Evolutionary conservation across 2,329 filamentous ascomycete species (phyloP), one percentile per base, ranked within the genome.

Genomic region (Ophiostoma tasmaniense): DNA sequence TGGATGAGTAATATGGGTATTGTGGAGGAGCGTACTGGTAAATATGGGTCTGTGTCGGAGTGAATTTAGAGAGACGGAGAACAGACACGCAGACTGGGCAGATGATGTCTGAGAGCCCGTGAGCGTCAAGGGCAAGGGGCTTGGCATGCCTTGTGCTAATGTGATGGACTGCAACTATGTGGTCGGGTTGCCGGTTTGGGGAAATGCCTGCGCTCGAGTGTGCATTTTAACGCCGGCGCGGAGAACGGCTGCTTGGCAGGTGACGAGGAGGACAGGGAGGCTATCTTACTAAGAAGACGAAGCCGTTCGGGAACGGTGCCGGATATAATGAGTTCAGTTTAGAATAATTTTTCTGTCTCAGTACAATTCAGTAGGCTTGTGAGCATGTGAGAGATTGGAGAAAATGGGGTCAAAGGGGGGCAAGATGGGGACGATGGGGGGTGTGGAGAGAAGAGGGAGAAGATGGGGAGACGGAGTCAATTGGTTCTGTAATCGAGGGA

Each of bases 341-440:
- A 33, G 8, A 33, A 4, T 33, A 8, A 52, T 20, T 59, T 59
- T 59, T 5, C 10, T 7, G 52, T 13, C 28, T 30, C 22, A 28
- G 52, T n/a, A n/a, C n/a, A 33, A 33, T 2, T 4, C 8, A 14
- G 52, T n/a, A 59, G 6, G n/a, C 22, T 6, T 61, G 55, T 33
- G 2, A 17, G 55, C 55, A 33, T 61, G 55, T 61, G 55, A 61
- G 55, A 17, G 28, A 35, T 62, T 62, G 59, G 59, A 35, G 28
- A 62, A 35, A 30, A 62, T 62, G 28, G 30, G 61, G 61, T 61
- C 14, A 20, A 33, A 11, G 8, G 30, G 61, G 61, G 30, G 33
- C 28, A 35, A 35, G 59, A 64, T 64, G 61, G 61, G 33, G 33
- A 62, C 37, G 61, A 64, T 64, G 61, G 61, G 33, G 61, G n/a